phyloP scores from a whole-genome alignment of 2,329 filamentous ascomycete species.

The Ampelomyces quisqualis region DNA sequence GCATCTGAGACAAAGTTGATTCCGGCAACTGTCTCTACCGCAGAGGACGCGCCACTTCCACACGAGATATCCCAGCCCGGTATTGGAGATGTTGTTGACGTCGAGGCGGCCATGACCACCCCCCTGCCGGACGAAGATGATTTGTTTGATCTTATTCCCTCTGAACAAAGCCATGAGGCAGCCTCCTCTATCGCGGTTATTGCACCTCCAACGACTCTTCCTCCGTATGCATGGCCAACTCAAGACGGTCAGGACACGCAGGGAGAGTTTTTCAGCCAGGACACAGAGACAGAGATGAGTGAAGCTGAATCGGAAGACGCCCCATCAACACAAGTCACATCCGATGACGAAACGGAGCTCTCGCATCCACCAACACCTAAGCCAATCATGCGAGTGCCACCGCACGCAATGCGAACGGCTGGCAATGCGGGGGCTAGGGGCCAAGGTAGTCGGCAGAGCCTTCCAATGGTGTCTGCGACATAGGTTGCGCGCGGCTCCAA shows the following conservation, averaged over 20 bases:
- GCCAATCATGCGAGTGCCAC: conserved; percentile 11
- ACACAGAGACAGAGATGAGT: conserved; percentile 18
- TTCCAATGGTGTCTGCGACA: conserved; percentile 34
- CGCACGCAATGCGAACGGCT: conserved; percentile 33
- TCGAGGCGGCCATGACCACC: conserved; percentile 7
- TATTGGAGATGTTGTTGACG: too few relatives aligned
- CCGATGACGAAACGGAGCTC: conserved; percentile 15
- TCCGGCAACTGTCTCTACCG: not conserved
- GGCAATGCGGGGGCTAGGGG: conserved; percentile 18
- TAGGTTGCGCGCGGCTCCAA: conserved; percentile 10
- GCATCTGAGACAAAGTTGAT: not conserved
- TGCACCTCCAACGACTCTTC: too few relatives aligned
- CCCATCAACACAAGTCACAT: conserved; percentile 26
- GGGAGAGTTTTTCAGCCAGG: not conserved
- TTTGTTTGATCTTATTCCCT: conserved; percentile 9
- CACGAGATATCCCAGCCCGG: conserved; percentile 5
- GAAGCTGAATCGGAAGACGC: conserved; percentile 26
- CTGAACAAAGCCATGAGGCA: too few relatives aligned
- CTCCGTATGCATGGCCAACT: too few relatives aligned
- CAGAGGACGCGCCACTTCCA: conserved; percentile 23
- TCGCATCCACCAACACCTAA: conserved; percentile 11
- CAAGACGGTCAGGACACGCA: too few relatives aligned
- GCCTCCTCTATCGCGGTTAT: too few relatives aligned
- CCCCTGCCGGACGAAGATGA: conserved; percentile 26
- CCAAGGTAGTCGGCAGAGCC: conserved; percentile 18